These are phyloP conservation scores for Alternaria gansuensis DNA, from an alignment of 2,329 filamentous ascomycete species.

Conservation along the genomic window DNA sequence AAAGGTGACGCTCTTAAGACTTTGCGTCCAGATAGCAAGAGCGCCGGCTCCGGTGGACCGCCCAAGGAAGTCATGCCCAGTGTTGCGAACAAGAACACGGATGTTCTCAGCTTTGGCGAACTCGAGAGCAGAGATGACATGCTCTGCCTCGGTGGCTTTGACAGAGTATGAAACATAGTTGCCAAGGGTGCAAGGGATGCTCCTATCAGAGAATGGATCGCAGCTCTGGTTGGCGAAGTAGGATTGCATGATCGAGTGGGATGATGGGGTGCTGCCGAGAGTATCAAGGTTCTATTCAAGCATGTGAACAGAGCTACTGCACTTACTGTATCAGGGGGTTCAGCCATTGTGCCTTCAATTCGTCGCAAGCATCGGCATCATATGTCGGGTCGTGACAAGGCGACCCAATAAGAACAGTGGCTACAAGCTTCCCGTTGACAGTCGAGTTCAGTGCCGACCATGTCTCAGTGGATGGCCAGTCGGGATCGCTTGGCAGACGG, in stretches of 20 bases:
- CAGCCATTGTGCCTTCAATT: conserved; percentile 28
- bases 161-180: conserved; percentile 48
- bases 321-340: conserved; percentile 31
- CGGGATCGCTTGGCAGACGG: conserved; percentile 45
- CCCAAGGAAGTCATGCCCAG: conserved; percentile 41
- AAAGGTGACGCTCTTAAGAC: conserved; percentile 38
- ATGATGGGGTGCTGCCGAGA: conserved; percentile 15
- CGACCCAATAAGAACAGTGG: conserved; percentile 52
- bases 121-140: conserved; percentile 25
- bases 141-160: conserved; percentile 30
- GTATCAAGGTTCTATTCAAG: conserved; percentile 11
- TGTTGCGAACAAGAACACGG: conserved; percentile 35
- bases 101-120: conserved; percentile 41
- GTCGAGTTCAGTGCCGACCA: conserved; percentile 52
- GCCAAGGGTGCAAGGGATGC: conserved; percentile 29
- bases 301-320: conserved; percentile 11
- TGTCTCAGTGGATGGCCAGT: conserved; percentile 47
- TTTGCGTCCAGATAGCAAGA: conserved; percentile 44
- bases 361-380: conserved; percentile 27
- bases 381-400: conserved; percentile 48
- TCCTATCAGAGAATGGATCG: conserved; percentile 23
- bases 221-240: conserved; percentile 29
- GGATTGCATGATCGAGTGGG: conserved; percentile 22
- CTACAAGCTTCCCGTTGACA: conserved; percentile 51
- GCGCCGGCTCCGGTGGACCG: conserved; percentile 43